These are phyloP conservation scores for Kernera saxatilis DNA, from an alignment of 345 rosid genomes.

Conservation along the genomic window DNA sequence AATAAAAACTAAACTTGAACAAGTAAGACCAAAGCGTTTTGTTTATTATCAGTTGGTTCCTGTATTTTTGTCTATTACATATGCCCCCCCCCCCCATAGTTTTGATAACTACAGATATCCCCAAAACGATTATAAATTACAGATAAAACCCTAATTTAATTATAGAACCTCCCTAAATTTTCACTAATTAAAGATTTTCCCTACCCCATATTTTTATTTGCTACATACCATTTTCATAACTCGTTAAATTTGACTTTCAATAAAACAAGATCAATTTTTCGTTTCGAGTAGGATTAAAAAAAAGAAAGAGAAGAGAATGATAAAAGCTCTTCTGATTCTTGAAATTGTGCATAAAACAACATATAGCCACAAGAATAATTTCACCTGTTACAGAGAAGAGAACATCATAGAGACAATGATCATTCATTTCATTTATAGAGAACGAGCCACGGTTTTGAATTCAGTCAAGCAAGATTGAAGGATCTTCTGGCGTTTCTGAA, in stretches of 20 bases:
- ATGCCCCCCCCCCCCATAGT: not conserved
- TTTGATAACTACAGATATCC: not conserved
- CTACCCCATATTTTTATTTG: not conserved
- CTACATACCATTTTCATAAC: not conserved
- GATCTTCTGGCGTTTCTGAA: constrained; percentile 80
- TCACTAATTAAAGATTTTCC: too few species aligned
- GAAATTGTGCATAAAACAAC: not conserved
- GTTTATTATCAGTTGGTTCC: not conserved
- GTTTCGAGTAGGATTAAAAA: not conserved
- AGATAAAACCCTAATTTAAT: not conserved
- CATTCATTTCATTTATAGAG: constrained; percentile 42
- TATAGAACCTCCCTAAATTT: not conserved
- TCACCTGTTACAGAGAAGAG: constrained; percentile 1
- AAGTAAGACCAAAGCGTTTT: not conserved
- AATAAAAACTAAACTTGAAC: not conserved
- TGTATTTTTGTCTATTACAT: not conserved
- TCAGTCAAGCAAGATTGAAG: constrained; percentile 85
- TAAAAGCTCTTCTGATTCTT: not conserved
- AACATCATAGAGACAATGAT: constrained; percentile 26
- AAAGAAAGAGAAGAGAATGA: not conserved
- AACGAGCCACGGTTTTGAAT: constrained; percentile 69
- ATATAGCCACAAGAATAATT: not conserved
- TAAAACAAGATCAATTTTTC: not conserved
- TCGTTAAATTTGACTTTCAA: not conserved
- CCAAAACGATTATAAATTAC: not conserved